These are phyloP conservation scores for Pterocarpus santalinus DNA, from an alignment of 306 rosid genomes.

Conservation along the genomic window DNA sequence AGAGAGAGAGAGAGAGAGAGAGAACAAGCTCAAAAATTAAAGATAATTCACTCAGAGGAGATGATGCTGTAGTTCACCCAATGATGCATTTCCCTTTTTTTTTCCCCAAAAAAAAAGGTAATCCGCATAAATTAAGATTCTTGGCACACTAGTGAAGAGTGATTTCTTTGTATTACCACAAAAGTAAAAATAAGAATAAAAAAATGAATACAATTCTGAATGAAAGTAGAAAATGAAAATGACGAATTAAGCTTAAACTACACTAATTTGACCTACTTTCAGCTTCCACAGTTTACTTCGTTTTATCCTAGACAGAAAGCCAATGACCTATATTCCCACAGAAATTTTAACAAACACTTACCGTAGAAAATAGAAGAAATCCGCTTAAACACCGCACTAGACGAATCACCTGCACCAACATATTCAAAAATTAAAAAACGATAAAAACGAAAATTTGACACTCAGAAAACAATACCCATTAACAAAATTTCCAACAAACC, in stretches of 20 bases:
- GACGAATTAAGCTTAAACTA: conserved; percentile 1
- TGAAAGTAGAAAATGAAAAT: neutral
- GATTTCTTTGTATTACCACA: neutral
- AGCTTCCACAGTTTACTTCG: conserved; percentile 20
- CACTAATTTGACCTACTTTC: conserved; percentile 4
- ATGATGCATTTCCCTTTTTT: neutral
- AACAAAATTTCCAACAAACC: neutral
- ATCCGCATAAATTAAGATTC: neutral
- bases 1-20: conserved; percentile 18
- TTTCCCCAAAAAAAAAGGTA: too few species aligned
- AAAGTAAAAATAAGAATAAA: neutral
- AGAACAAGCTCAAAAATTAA: conserved; percentile 24
- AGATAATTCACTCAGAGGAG: neutral
- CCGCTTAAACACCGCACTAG: conserved; percentile 37
- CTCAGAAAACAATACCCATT: conserved; percentile 5
- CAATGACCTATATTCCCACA: conserved; percentile 30
- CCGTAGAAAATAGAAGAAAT: conserved; percentile 60
- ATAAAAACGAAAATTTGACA: neutral
- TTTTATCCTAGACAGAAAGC: conserved; percentile 22
- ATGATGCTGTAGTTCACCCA: conserved; percentile 16
- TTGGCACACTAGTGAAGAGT: neutral
- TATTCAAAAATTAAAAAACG: neutral
- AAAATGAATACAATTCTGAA: neutral
- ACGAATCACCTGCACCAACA: conserved; percentile 64
- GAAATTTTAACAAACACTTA: conserved; percentile 58